Evolutionary conservation across 106 monocot genomes (phyloP), one percentile per base, ranked within the genome.

Genomic region (Apostasia shenzhenica): DNA sequence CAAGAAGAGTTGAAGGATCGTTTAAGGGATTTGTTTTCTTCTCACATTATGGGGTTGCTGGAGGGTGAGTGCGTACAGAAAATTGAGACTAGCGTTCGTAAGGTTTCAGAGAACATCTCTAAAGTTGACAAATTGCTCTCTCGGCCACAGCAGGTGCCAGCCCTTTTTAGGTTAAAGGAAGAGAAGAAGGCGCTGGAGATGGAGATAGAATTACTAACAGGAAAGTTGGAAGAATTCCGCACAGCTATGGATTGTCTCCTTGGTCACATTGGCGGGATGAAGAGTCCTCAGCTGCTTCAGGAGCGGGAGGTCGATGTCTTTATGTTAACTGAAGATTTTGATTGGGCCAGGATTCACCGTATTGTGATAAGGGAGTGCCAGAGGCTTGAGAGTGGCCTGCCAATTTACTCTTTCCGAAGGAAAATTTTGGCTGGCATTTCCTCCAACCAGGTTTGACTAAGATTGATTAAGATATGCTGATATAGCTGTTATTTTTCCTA

Each of bases 351-450:
- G 48, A 54, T 82, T 48, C 74, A 74, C 40, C 55, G 59, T 40
- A 37, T 80, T 14, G 62, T 82, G 66, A 14, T 67, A 49, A 69
- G 86, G 71, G 86, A 86, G 59, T 77, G 77, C 64, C 59, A 77
- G 68, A 73, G 86, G 79, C 77, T 86, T 3, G 73, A 74, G 9
- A 61, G 74, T 50, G 79, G 82, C 10, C 59, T 86, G 57, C 86
- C 86, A 6, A 80, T 86, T 1, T 86, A 82, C 68, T 66, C 77
- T 70, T 80, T 11, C 73, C 73, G 82, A 67, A 84, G 70, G 64
- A 79, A 80, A 66, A 84, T 84, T 69, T 76, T 84, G 2, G 61
- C 26, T 39, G 2, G 39, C 9, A 64, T 86, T 2, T 66, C 64
- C 46, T 47, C 45, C n/a, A 79, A 82, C 55, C 86, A 86, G 86